These are phyloP conservation scores for Artomyces pyxidatus DNA, from an alignment of 768 basidiomycete genomes.

Conservation along the genomic window DNA sequence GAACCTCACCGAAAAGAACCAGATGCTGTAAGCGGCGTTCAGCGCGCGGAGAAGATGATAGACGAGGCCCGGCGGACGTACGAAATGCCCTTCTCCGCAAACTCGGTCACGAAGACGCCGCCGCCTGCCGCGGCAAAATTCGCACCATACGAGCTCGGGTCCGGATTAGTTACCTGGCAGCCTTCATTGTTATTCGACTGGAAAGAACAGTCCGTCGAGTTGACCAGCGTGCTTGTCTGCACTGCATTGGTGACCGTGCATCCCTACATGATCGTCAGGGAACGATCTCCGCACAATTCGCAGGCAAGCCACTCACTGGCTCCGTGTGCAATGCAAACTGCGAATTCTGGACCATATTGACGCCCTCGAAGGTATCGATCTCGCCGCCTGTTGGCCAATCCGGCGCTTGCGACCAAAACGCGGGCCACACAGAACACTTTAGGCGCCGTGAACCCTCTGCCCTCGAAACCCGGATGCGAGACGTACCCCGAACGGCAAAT, in stretches of 20 bases:
- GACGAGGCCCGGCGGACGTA: conserved; percentile 24
- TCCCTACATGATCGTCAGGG: conserved; percentile 25
- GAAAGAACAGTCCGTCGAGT: conserved; percentile 53
- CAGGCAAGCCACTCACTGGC: conserved; percentile 26
- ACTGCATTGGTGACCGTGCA: conserved; percentile 44
- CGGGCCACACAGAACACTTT: conserved; percentile 74
- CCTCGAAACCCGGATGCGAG: not conserved
- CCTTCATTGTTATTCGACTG: conserved; percentile 51
- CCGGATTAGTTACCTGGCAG: conserved; percentile 53
- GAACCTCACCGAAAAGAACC: conserved; percentile 48
- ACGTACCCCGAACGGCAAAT: conserved; percentile 57
- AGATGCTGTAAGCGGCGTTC: conserved; percentile 32
- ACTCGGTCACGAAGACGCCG: conserved; percentile 71
- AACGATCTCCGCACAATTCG: not conserved
- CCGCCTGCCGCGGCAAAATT: conserved; percentile 60
- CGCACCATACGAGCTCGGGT: conserved; percentile 50
- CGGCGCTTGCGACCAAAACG: conserved; percentile 49
- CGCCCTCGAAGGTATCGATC: conserved; percentile 72
- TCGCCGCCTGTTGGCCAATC: conserved; percentile 57
- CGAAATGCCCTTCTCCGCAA: conserved; percentile 58
- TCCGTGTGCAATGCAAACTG: conserved; percentile 73
- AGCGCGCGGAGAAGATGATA: not conserved
- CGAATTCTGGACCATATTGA: conserved; percentile 57
- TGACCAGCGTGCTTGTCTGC: conserved; percentile 43
- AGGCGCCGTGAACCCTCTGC: not conserved